These are phyloP conservation scores for Aureobasidium lini DNA, from an alignment of 2,329 filamentous ascomycete species.

Conservation along the genomic window DNA sequence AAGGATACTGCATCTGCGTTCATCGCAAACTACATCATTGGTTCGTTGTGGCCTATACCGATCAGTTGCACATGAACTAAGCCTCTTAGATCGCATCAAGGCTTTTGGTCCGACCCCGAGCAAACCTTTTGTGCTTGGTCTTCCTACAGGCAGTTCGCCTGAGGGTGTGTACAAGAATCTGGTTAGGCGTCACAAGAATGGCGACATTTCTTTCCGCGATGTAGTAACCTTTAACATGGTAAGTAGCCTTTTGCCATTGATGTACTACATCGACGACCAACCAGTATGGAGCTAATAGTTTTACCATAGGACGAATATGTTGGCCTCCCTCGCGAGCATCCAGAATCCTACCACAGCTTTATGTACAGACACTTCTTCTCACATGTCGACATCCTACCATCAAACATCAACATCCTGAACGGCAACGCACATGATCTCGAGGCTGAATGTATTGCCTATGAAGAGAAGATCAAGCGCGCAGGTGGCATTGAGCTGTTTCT, in stretches of 20 bases:
- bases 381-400: conserved; percentile 70
- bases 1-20: conserved; percentile 62
- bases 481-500: conserved; percentile 83
- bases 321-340: conserved; percentile 71
- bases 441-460: conserved; percentile 71
- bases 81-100: conserved; percentile 62
- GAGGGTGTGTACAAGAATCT: conserved; percentile 70
- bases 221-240: conserved; percentile 91
- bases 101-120: conserved; percentile 63
- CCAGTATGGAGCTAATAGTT: neutral
- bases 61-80: neutral
- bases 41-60: conserved; percentile 34
- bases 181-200: conserved; percentile 62
- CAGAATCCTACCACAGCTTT: conserved; percentile 82
- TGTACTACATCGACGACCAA: neutral
- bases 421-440: conserved; percentile 70
- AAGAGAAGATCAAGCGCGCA: conserved; percentile 63
- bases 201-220: conserved; percentile 76
- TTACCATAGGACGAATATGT: conserved; percentile 69
- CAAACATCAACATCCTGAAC: conserved; percentile 77
- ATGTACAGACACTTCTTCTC: conserved; percentile 93
- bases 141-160: conserved; percentile 77
- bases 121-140: conserved; percentile 72
- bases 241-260: conserved; percentile 21
- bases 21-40: conserved; percentile 74